Percentiles rank a stretch among this genome's conserved stretches.
Evolutionary conservation across 805 yeast species (phyloP).

Genomic region (Jamesozyma rosinii): DNA sequence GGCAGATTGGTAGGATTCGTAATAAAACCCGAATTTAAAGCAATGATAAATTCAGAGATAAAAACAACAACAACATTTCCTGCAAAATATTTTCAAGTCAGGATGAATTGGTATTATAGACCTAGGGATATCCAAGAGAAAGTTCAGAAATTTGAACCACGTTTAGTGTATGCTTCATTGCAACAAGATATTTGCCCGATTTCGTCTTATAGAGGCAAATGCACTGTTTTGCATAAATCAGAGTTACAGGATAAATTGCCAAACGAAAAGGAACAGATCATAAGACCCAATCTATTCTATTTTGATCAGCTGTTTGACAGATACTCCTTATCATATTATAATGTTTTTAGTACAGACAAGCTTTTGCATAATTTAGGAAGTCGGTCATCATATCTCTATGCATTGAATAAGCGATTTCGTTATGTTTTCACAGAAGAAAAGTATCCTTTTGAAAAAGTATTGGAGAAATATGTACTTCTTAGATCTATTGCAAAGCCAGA

Average conservation of each 20-base stretch:
- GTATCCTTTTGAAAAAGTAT: constrained; percentile 21
- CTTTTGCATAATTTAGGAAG: constrained; percentile 46
- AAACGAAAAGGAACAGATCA: constrained; percentile 41
- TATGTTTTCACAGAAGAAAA: constrained; percentile 62
- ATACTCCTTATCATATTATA: constrained; percentile 75
- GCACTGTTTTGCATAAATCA: constrained; percentile 56
- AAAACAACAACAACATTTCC: constrained; percentile 28
- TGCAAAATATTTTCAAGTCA: constrained; percentile 48
- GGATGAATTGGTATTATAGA: constrained; percentile 85
- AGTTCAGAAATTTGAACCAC: constrained; percentile 45
- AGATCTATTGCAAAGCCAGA: neutral
- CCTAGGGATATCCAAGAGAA: constrained; percentile 73
- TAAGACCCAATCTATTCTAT: constrained; percentile 64
- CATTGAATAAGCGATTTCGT: constrained; percentile 57
- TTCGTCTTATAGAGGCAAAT: constrained; percentile 63
- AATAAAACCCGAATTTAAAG: constrained; percentile 19
- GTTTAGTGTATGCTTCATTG: constrained; percentile 74
- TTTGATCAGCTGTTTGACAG: constrained; percentile 80
- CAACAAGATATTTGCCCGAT: constrained; percentile 79
- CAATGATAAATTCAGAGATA: constrained; percentile 9
- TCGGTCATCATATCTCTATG: constrained; percentile 43
- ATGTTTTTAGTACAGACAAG: constrained; percentile 55
- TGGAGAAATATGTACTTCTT: constrained; percentile 18
- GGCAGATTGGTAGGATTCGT: constrained; percentile 75
- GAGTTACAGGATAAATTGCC: constrained; percentile 44